Percentiles rank a stretch among this genome's conserved stretches.
These are phyloP conservation scores for Saccharomyces paradoxus DNA, from an alignment of 805 yeast genomes.

Conservation along the genomic window DNA sequence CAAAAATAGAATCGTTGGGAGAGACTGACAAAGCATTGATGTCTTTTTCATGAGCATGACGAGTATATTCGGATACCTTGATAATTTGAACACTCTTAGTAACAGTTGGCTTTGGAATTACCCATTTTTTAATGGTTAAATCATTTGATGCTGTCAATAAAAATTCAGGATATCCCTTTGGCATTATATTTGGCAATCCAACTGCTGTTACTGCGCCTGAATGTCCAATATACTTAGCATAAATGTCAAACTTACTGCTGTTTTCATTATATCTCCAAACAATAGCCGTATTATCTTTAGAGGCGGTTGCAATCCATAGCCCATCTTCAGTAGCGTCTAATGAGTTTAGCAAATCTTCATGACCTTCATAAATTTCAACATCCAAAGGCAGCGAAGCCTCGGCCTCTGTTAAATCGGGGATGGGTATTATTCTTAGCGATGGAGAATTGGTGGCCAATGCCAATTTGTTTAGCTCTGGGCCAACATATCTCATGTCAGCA, in stretches of 20 bases:
- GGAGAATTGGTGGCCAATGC: slow-evolving; percentile 95
- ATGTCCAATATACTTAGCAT: slow-evolving; percentile 75
- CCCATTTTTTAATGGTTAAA: slow-evolving; percentile 81
- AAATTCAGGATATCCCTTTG: slow-evolving; percentile 47
- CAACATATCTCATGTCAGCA: slow-evolving; percentile 77
- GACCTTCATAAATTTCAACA: slow-evolving; percentile 66
- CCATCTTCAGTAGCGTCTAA: slow-evolving; percentile 77
- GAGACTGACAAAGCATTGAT: slow-evolving; percentile 83
- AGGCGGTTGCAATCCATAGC: slow-evolving; percentile 81
- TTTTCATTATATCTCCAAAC: slow-evolving; percentile 64
- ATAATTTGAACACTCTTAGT: slow-evolving; percentile 29
- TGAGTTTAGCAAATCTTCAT: slow-evolving; percentile 74
- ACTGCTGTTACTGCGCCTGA: slow-evolving; percentile 80
- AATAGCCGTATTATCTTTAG: slow-evolving; percentile 80
- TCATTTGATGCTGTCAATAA: slow-evolving; percentile 79
- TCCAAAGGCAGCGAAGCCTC: slow-evolving; percentile 37
- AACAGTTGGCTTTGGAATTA: slow-evolving; percentile 44
- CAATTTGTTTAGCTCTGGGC: slow-evolving; percentile 46
- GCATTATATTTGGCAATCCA: slow-evolving; percentile 53
- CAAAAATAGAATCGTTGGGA: slow-evolving; percentile 83
- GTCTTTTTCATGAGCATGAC: slow-evolving; percentile 95
- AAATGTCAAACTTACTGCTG: slow-evolving; percentile 32
- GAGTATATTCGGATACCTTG: slow-evolving; percentile 70
- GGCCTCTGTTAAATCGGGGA: slow-evolving; percentile 4
- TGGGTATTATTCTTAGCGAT: slow-evolving; percentile 63